phyloP scores from a whole-genome alignment of 2,329 filamentous ascomycete genomes.

The Parastagonospora avenae region DNA sequence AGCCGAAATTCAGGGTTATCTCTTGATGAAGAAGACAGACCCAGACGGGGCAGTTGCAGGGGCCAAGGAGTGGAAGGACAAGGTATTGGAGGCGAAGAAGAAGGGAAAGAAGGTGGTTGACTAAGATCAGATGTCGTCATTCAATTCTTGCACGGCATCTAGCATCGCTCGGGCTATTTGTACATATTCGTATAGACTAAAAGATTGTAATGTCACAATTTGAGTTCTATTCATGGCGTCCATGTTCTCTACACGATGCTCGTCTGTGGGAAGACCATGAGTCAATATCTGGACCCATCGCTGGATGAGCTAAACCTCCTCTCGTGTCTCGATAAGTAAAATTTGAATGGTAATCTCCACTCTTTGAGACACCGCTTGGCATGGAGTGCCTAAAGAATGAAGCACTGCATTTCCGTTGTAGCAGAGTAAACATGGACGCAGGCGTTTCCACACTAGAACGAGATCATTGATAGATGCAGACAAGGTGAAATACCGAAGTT shows the following conservation, averaged over 20 bases:
- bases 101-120: slow-evolving; percentile 27
- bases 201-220: too few species aligned
- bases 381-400: not conserved
- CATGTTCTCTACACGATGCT: too few species aligned
- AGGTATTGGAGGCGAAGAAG: slow-evolving; percentile 40
- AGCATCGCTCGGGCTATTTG: too few species aligned
- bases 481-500: too few species aligned
- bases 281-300: too few species aligned
- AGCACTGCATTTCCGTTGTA: not conserved
- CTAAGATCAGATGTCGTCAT: not conserved
- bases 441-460: too few species aligned
- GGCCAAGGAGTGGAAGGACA: slow-evolving; percentile 51
- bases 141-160: not conserved
- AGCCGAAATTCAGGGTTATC: slow-evolving; percentile 59
- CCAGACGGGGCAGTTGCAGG: slow-evolving; percentile 52
- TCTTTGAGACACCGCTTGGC: not conserved
- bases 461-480: too few species aligned
- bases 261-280: too few species aligned
- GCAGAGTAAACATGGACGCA: not conserved
- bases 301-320: too few species aligned
- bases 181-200: too few species aligned
- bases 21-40: slow-evolving; percentile 57
- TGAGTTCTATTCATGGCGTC: too few species aligned
- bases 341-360: not conserved
- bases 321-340: too few species aligned